phyloP scores from a whole-genome alignment of 129 eudicot species.

The Gnaphalium uliginosum region DNA sequence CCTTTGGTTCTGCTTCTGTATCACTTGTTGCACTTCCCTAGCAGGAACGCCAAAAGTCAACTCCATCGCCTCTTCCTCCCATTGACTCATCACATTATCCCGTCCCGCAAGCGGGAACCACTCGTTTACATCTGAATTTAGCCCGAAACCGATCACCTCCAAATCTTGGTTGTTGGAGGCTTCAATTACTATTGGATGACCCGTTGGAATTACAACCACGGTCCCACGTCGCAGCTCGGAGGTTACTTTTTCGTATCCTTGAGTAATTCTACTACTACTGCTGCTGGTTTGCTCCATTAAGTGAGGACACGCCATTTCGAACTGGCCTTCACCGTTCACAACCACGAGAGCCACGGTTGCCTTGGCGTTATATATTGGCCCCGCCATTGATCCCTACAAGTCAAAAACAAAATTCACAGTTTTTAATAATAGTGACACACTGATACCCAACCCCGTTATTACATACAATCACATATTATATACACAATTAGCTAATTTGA shows the following conservation, averaged over 20 bases:
- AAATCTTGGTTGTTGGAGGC: constrained; percentile 61
- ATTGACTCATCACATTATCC: constrained; percentile 44
- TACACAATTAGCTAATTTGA: too few relatives aligned
- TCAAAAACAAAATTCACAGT: not conserved
- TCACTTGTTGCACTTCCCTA: constrained; percentile 43
- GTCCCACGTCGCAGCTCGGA: constrained; percentile 44
- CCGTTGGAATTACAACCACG: constrained; percentile 65
- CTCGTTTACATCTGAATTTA: constrained; percentile 47
- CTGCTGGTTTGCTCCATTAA: constrained; percentile 23
- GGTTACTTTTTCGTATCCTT: constrained; percentile 48
- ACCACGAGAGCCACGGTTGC: constrained; percentile 45
- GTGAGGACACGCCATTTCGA: constrained; percentile 81
- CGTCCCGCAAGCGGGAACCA: constrained; percentile 56
- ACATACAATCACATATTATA: too few relatives aligned
- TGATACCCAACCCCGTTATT: too few relatives aligned
- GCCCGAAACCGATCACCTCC: constrained; percentile 51
- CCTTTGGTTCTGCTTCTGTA: constrained; percentile 48
- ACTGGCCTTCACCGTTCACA: constrained; percentile 47
- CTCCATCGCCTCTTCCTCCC: constrained; percentile 66
- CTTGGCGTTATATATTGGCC: constrained; percentile 51
- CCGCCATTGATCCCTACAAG: constrained; percentile 58
- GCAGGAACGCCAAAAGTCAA: constrained; percentile 54
- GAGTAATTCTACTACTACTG: constrained; percentile 8
- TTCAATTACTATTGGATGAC: constrained; percentile 56
- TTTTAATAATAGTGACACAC: too few relatives aligned